These are phyloP conservation scores for Limnomonas spitsbergensis DNA, from an alignment of 139 green algal genomes.

Conservation along the genomic window DNA sequence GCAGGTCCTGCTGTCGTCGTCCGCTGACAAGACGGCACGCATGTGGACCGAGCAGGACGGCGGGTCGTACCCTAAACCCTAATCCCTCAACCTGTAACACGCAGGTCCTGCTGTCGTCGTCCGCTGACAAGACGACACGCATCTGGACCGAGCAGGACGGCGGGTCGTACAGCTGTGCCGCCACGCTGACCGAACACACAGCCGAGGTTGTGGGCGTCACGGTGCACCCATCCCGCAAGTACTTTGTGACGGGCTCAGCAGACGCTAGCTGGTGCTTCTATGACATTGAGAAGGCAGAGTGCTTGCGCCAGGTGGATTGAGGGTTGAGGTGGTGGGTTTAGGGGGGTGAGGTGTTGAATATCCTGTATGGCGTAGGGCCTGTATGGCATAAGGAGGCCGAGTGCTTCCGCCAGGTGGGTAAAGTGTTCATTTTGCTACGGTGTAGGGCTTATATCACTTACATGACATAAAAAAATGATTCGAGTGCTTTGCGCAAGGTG, in stretches of 20 bases:
- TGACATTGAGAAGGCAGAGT: constrained; percentile 63
- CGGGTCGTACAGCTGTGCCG: constrained; percentile 35
- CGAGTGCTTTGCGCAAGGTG: too few relatives aligned
- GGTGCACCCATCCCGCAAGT: constrained; percentile 76
- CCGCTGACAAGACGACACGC: constrained; percentile 76
- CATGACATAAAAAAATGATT: too few relatives aligned
- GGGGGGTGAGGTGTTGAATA: too few relatives aligned
- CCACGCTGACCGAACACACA: constrained; percentile 39
- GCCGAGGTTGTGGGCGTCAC: constrained; percentile 52
- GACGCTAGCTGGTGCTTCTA: constrained; percentile 87
- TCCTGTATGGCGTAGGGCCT: not conserved
- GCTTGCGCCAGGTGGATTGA: constrained; percentile 73
- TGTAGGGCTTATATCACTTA: too few relatives aligned
- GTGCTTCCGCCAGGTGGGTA: constrained; percentile 69
- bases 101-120: constrained; percentile 65
- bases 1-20: constrained; percentile 65
- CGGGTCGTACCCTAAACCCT: constrained; percentile 35
- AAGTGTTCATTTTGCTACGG: too few relatives aligned
- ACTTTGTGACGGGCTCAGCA: constrained; percentile 73
- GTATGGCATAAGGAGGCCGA: constrained; percentile 23
- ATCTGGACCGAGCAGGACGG: constrained; percentile 60
- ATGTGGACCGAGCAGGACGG: constrained; percentile 60
- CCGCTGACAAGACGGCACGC: constrained; percentile 76
- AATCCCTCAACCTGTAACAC: too few relatives aligned
- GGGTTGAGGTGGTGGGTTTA: not conserved